phyloP scores from a whole-genome alignment of 2,329 filamentous ascomycete species.

The Microcera coccophila region DNA sequence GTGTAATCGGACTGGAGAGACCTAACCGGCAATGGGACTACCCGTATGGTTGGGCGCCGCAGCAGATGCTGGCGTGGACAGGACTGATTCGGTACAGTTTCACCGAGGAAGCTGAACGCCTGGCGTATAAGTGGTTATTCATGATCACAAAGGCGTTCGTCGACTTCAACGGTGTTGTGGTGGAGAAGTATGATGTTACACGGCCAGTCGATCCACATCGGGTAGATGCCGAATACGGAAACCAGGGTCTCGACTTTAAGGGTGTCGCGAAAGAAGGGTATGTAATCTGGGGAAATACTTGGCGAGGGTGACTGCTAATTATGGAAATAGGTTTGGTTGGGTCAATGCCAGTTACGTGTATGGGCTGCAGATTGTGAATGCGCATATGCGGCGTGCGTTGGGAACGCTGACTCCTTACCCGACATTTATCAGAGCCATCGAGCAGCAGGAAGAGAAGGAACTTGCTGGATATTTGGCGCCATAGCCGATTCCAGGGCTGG shows the following conservation, averaged over 20 bases:
- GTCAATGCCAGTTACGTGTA: conserved; percentile 98
- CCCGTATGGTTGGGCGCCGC: conserved; percentile 95
- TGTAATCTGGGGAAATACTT: conserved; percentile 2
- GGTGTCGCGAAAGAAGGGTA: conserved; percentile 94
- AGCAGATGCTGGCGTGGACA: conserved; percentile 97
- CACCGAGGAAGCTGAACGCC: conserved; percentile 78
- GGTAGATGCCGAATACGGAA: conserved; percentile 95
- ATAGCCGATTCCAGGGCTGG: conserved; percentile 9
- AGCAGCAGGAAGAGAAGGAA: conserved; percentile 51
- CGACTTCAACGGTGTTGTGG: conserved; percentile 96
- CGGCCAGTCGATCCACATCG: conserved; percentile 83
- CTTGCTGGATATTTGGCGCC: conserved; percentile 40
- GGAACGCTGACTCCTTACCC: conserved; percentile 85
- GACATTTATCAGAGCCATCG: conserved; percentile 68
- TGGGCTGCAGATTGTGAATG: conserved; percentile 81
- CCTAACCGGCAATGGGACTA: conserved; percentile 99
- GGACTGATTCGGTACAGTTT: conserved; percentile 90
- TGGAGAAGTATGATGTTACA: conserved; percentile 98
- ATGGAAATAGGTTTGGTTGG: conserved; percentile 77
- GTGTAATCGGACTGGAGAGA: conserved; percentile 70
- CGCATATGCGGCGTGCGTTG: conserved; percentile 83
- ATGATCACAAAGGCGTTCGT: conserved; percentile 99
- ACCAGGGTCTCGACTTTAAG: conserved; percentile 93
- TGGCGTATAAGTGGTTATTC: conserved; percentile 95
- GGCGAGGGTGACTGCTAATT: conserved; percentile 25